Conservation (phyloP, 2,329 filamentous ascomycete genomes). For the Cladosporium sphaerospermum region DNA sequence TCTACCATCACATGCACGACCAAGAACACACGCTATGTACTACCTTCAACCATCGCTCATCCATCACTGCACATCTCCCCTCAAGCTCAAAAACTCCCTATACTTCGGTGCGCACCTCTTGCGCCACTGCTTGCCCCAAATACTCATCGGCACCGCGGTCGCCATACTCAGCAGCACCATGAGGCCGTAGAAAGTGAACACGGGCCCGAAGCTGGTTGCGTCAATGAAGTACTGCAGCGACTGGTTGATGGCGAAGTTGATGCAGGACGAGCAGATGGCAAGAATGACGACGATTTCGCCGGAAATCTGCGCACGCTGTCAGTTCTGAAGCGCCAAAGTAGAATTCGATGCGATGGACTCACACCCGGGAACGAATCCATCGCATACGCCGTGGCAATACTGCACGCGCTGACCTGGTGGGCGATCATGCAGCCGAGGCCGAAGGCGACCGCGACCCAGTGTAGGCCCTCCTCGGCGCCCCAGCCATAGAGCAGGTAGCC, state of each 20-base stretch:
- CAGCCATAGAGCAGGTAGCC: slow-evolving; percentile 37
- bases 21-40: too few species aligned
- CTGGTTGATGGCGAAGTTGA: slow-evolving; percentile 19
- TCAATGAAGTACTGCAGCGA: slow-evolving; percentile 37
- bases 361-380: slow-evolving; percentile 25
- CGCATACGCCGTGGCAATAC: slow-evolving; percentile 36
- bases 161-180: slow-evolving; percentile 24
- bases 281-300: slow-evolving; percentile 21
- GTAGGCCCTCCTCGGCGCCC: slow-evolving; percentile 28
- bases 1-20: too few species aligned
- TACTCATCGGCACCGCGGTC: slow-evolving; percentile 26
- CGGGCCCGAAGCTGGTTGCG: slow-evolving; percentile 25
- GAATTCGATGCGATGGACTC: background rate
- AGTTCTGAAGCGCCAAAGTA: background rate
- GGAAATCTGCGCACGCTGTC: slow-evolving; percentile 10
- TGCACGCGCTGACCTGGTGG: slow-evolving; percentile 34
- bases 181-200: slow-evolving; percentile 33
- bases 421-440: slow-evolving; percentile 30
- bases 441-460: slow-evolving; percentile 26
- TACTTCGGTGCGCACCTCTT: slow-evolving; percentile 15
- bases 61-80: background rate
- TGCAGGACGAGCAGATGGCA: slow-evolving; percentile 16
- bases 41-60: too few species aligned
- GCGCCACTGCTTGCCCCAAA: slow-evolving; percentile 33
- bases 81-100: slow-evolving; percentile 12